Evolutionary conservation across 164 flowering plant genomes (phyloP).

Genomic region (Cinnamomum chago): DNA sequence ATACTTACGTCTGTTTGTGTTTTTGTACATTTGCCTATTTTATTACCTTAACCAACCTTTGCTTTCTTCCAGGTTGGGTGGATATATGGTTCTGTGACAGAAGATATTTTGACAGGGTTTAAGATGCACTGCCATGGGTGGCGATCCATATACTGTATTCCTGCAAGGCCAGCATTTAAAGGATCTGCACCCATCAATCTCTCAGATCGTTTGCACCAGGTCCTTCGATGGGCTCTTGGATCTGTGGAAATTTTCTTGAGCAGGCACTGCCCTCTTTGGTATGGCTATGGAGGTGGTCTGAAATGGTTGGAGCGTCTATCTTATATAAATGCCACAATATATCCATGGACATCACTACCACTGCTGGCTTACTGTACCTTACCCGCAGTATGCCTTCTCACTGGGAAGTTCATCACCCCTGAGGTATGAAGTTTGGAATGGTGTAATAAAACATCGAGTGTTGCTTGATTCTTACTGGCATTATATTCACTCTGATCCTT

Average conservation of each 20-base stretch:
- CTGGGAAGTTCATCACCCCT: constrained; percentile 92
- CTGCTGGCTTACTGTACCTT: constrained; percentile 84
- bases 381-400: constrained; percentile 91
- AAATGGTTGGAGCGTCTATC: constrained; percentile 85
- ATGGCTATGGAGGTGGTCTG: constrained; percentile 79
- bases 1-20: background rate
- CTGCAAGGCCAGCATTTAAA: constrained; percentile 73
- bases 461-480: background rate
- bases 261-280: constrained; percentile 71
- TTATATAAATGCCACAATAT: constrained; percentile 82
- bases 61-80: constrained; percentile 55
- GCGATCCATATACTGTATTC: constrained; percentile 94
- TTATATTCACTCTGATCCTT: constrained; percentile 2
- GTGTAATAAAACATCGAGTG: background rate
- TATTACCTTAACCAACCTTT: background rate
- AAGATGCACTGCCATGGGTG: constrained; percentile 98
- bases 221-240: constrained; percentile 95
- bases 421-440: constrained; percentile 36
- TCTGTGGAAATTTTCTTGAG: constrained; percentile 95
- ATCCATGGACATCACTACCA: constrained; percentile 82
- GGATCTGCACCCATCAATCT: constrained; percentile 92
- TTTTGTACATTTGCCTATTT: too few species aligned
- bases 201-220: constrained; percentile 89
- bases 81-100: constrained; percentile 92
- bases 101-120: constrained; percentile 84